These are phyloP conservation scores for Ceratocystis ficicola DNA, from an alignment of 2,329 filamentous ascomycete species.

Conservation along the genomic window DNA sequence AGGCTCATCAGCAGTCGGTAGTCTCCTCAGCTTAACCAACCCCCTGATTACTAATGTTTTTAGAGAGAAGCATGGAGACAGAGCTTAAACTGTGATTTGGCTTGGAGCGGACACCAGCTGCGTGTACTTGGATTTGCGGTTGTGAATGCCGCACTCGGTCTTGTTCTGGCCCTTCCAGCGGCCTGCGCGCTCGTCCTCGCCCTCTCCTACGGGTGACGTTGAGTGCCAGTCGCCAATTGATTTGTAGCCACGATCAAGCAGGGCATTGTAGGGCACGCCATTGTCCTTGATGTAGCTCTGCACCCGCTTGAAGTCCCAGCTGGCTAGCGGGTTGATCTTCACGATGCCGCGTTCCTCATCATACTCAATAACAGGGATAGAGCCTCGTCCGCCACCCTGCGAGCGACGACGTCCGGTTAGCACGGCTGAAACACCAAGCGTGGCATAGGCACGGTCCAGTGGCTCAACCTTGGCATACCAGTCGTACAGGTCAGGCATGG, in stretches of 20 bases:
- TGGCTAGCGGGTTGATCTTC: slow-evolving; percentile 95
- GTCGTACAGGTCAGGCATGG: slow-evolving; percentile 81
- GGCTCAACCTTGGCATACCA: slow-evolving; percentile 97
- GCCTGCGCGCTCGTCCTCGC: slow-evolving; percentile 90
- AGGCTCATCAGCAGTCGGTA: background rate
- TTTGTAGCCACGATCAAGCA: slow-evolving; percentile 93
- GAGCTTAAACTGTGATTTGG: background rate
- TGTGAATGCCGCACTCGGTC: slow-evolving; percentile 98
- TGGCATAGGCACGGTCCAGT: slow-evolving; percentile 76
- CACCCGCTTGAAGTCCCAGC: slow-evolving; percentile 87
- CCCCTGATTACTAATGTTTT: background rate
- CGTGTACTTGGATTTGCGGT: slow-evolving; percentile 87
- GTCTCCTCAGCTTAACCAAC: background rate
- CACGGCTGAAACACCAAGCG: slow-evolving; percentile 78
- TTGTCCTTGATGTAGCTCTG: slow-evolving; percentile 75
- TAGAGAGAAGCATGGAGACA: background rate
- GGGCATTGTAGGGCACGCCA: slow-evolving; percentile 82
- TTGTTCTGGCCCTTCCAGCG: slow-evolving; percentile 94
- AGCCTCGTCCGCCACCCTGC: slow-evolving; percentile 84
- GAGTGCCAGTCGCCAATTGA: slow-evolving; percentile 98
- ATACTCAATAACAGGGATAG: slow-evolving; percentile 82
- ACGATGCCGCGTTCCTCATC: slow-evolving; percentile 77
- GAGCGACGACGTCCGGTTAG: slow-evolving; percentile 83
- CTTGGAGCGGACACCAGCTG: slow-evolving; percentile 38
- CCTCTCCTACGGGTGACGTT: slow-evolving; percentile 75